Base-by-base conservation (phyloP, 495 filamentous ascomycete genomes). In the Acidiella bohemica region DNA sequence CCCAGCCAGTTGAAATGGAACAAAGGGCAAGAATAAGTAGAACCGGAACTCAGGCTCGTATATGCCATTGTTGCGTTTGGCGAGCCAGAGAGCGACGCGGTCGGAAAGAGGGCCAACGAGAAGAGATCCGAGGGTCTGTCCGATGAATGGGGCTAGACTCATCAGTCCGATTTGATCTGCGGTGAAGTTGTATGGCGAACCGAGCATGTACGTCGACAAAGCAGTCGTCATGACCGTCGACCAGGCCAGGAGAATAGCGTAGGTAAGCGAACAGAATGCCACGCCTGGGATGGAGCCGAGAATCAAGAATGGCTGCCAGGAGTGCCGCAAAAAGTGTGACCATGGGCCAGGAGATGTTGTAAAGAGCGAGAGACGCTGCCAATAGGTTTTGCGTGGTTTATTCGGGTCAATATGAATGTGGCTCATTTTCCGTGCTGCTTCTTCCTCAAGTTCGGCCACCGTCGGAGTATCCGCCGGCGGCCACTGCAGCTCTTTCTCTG, bases 11-110 rank as follows among this genome's bases (percentile, higher is more conserved):
- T 37, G 38, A 24, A 48, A 48, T 2, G 45, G 45, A 14, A 42
- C 26, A 33, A 48, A 48, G 12, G 45, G 45, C 16, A 43, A 12
- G 32, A 48, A 42, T n/a, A 48, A 38, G 31, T 32, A 48, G 39
- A 48, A 48, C 5, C 45, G 22, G 32, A 48, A 37, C 23, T 48
- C 45, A 3, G 45, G 45, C 26, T 48, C 45, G 22, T 42, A 48
- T 17, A 48, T 28, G 12, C 45, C 45, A 18, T 42, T 32, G 32
- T 48, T 48, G 26, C 39, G 39, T 27, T 42, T 48, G 5, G 45
- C 30, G 17, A 48, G 39, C 8, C 33, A 26, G 6, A 48, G 20
- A n/a, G 21, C 34, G 13, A 38, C 16, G 21, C 26, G 26, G 22
- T 48, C 45, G 28, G 14, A 22, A 4, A 48, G 12, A 0, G 45